Evolutionary conservation across 495 filamentous ascomycete species (phyloP).

Genomic region (Aspergillus sparsus): DNA sequence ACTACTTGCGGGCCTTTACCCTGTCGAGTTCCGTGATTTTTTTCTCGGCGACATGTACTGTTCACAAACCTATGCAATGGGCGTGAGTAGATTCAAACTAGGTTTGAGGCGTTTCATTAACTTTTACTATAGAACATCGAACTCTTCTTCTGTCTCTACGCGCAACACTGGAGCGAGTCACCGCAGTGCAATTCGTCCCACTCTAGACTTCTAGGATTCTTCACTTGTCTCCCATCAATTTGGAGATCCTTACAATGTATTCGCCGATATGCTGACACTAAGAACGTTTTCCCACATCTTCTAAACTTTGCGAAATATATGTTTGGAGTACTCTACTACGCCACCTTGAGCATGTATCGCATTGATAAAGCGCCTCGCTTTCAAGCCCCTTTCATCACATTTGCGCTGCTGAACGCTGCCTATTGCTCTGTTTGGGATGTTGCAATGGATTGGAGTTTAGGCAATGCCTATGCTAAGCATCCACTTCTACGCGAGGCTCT

Average conservation of each 20-base stretch:
- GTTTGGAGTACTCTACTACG: slow-evolving; percentile 78
- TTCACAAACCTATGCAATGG: slow-evolving; percentile 85
- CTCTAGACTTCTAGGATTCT: slow-evolving; percentile 82
- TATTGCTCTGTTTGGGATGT: slow-evolving; percentile 94
- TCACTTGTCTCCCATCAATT: slow-evolving; percentile 78
- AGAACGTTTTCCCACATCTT: slow-evolving; percentile 86
- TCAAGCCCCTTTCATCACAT: slow-evolving; percentile 72
- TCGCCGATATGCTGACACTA: slow-evolving; percentile 83
- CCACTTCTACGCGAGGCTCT: slow-evolving; percentile 77
- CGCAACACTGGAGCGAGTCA: slow-evolving; percentile 68
- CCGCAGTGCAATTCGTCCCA: slow-evolving; percentile 80
- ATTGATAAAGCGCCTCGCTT: slow-evolving; percentile 60
- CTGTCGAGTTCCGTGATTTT: slow-evolving; percentile 96
- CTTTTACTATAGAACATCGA: slow-evolving; percentile 65
- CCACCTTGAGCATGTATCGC: slow-evolving; percentile 77
- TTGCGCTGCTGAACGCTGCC: slow-evolving; percentile 74
- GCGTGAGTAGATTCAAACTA: slow-evolving; percentile 59
- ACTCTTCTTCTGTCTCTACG: slow-evolving; percentile 94
- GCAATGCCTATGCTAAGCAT: slow-evolving; percentile 69
- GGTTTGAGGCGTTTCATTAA: not conserved
- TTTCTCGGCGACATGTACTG: slow-evolving; percentile 98
- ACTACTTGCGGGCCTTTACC: slow-evolving; percentile 80
- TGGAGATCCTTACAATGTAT: slow-evolving; percentile 91
- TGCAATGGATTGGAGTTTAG: slow-evolving; percentile 92
- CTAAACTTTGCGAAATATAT: slow-evolving; percentile 91